Conservation (phyloP, 345 rosid genomes). For the Populus tremula region DNA sequence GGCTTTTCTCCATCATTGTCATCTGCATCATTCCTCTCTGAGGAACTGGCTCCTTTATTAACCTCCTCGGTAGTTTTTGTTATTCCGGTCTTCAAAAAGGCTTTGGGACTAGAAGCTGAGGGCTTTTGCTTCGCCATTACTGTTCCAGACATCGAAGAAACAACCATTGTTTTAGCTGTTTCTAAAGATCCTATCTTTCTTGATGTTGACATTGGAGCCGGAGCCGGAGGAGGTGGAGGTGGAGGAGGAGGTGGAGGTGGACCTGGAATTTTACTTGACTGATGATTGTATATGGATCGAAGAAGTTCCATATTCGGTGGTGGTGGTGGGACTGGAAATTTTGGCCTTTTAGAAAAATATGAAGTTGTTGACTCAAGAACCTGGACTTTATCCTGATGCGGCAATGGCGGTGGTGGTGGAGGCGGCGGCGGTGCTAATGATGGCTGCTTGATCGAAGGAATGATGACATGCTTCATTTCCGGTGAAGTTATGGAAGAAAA, state of each 20-base stretch:
- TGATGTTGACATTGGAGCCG: slow-evolving; percentile 24
- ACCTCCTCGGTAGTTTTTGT: slow-evolving; percentile 38
- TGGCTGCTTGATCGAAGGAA: slow-evolving; percentile 68
- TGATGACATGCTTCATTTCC: slow-evolving; percentile 83
- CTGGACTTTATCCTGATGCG: slow-evolving; percentile 11
- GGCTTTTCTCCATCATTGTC: slow-evolving; percentile 71
- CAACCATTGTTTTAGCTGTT: slow-evolving; percentile 21
- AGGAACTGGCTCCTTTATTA: slow-evolving; percentile 32
- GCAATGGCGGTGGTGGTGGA: slow-evolving; percentile 18
- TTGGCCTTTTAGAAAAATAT: slow-evolving; percentile 45
- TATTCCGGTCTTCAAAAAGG: slow-evolving; percentile 16
- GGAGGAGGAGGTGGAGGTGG: slow-evolving; percentile 56
- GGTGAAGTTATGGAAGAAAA: slow-evolving; percentile 57
- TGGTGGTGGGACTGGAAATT: slow-evolving; percentile 76
- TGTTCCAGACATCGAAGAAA: slow-evolving; percentile 27
- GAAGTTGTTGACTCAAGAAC: slow-evolving; percentile 23
- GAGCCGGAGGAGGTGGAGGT: slow-evolving; percentile 44
- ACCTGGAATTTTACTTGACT: slow-evolving; percentile 27
- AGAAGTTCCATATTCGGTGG: slow-evolving; percentile 87
- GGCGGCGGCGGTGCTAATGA: slow-evolving; percentile 27
- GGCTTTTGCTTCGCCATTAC: slow-evolving; percentile 33
- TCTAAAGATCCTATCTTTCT: slow-evolving; percentile 37
- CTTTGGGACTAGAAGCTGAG: slow-evolving; percentile 47
- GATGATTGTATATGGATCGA: slow-evolving; percentile 51
- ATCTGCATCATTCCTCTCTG: slow-evolving; percentile 58